These are phyloP conservation scores for Casuarina glauca DNA, from an alignment of 306 rosid species.

Conservation along the genomic window DNA sequence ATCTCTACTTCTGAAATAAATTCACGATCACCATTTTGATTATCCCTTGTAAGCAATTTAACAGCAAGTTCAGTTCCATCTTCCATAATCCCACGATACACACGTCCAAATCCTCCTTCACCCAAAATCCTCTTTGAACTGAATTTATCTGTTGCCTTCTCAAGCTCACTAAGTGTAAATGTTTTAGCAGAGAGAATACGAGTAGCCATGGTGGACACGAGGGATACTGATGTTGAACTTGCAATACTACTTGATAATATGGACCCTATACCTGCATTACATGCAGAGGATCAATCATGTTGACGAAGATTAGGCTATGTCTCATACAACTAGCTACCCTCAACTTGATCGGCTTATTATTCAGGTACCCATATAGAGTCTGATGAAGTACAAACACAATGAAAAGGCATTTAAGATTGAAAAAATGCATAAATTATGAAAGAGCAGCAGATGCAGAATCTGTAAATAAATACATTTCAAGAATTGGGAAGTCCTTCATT, in stretches of 20 bases:
- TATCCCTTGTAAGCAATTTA: conserved; percentile 71
- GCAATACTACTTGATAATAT: conserved; percentile 68
- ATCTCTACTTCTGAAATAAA: conserved; percentile 89
- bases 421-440: too few relatives aligned
- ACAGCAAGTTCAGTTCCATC: conserved; percentile 91
- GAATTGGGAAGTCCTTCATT: too few relatives aligned
- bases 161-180: conserved; percentile 75
- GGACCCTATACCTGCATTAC: conserved; percentile 66
- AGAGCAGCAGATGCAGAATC: background rate
- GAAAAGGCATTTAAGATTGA: too few relatives aligned
- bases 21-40: conserved; percentile 80
- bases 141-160: conserved; percentile 80
- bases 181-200: conserved; percentile 74
- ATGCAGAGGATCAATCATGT: conserved; percentile 16
- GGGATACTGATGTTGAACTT: conserved; percentile 78
- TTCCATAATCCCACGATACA: conserved; percentile 73
- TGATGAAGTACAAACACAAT: too few relatives aligned
- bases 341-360: background rate
- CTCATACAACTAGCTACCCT: conserved; percentile 14
- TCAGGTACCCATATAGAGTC: background rate
- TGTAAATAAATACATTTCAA: too few relatives aligned
- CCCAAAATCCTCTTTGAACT: conserved; percentile 79
- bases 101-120: conserved; percentile 98
- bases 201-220: conserved; percentile 68
- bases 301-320: conserved; percentile 23